Base-by-base conservation (phyloP, 139 green algal genomes). In the Spirogloea muscicola region DNA sequence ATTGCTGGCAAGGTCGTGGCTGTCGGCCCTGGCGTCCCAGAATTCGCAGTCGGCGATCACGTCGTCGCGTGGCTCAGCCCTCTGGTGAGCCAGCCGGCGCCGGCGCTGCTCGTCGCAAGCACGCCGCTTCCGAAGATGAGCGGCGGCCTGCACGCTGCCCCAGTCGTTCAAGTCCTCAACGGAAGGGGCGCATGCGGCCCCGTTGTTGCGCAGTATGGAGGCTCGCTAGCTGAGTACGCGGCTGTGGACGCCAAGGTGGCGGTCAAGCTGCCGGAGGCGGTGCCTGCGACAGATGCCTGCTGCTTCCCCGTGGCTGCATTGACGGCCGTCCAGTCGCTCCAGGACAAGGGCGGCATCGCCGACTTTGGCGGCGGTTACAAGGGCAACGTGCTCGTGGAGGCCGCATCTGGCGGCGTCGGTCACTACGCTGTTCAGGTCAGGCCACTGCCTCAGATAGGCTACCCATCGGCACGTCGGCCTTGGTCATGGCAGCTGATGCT, bases 351-450 rank as follows among this genome's bases (percentile, higher is more conserved):
- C 37, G 60, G 60, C 60, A 25, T 69, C n/a, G 38, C 57, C 43
- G 16, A 16, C 43, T 25, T 10, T 16, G 16, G 43, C 43, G 43
- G 13, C 43, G 43, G 13, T 16, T 16, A 51, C 43, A 51, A 51
- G 21, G 33, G 21, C 7, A 29, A 1, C 60, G 60, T 69, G 37
- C 1, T 69, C 16, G 60, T 69, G 21, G 37, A 25, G 34, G 38
- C 34, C 13, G 60, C 37, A 1, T 69, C 60, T 2, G 60, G 60
- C 9, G 60, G 60, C 1, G 60, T 69, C 38, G 60, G 60, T 13
- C 60, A 69, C 37, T 48, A 51, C 31, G 37, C 60, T 2, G 60
- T 51, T 37, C 60, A 69, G 40, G 60, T 69, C 18, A 69, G 60
- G 44, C 13, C 13, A 52, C 13, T 27, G 16, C 13, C 16, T 52